Evolutionary conservation across 1,284 basidiomycete species (phyloP), one percentile per base, ranked within the genome.

Genomic region (Chalciporus piperatoides): DNA sequence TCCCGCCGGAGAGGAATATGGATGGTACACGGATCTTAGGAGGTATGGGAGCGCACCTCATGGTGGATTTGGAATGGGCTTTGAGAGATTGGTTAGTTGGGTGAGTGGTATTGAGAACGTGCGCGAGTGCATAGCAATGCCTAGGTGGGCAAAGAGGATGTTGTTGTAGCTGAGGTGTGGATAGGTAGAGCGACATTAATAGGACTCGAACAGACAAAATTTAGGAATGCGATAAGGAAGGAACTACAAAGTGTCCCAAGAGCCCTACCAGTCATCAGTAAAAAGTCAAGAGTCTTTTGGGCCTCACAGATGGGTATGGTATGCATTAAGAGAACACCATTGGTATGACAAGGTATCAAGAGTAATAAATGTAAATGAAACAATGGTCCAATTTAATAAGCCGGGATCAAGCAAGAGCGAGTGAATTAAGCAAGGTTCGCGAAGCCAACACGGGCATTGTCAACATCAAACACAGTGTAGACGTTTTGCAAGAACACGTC

Each of bases 61-160:
- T 69, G 92, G 89, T 19, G 94, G 94, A 4, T 97, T 93, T 71
- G 94, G 94, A 4, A 77, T 97, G 73, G 94, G 94, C 4, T 94
- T 94, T 63, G 94, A 97, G 68, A 74, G 94, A 53, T 73, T 95
- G 33, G 76, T 97, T 14, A 81, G 82, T 47, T 94, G 90, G 85
- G 71, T 95, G 15, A 83, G 86, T 12, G 92, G 91, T 0, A 74
- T 90, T 37, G 83, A 85, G 48, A 96, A 95, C 67, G 79, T 97
- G 25, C 75, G 90, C 52, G 94, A 97, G 67, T 92, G 91, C 59
- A 82, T 94, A 43, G 82, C 91, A 3, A 92, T 96, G 76, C 92
- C 94, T 1, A 73, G 93, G 53, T 94, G 92, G 86, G 81, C 86
- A 17, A 92, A 91, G 15, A 77, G 82, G 61, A 84, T 90, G 81